Percentiles rank a stretch among this genome's conserved stretches.
phyloP scores from a whole-genome alignment of 345 rosid genomes.

The Ceriops decandra region DNA sequence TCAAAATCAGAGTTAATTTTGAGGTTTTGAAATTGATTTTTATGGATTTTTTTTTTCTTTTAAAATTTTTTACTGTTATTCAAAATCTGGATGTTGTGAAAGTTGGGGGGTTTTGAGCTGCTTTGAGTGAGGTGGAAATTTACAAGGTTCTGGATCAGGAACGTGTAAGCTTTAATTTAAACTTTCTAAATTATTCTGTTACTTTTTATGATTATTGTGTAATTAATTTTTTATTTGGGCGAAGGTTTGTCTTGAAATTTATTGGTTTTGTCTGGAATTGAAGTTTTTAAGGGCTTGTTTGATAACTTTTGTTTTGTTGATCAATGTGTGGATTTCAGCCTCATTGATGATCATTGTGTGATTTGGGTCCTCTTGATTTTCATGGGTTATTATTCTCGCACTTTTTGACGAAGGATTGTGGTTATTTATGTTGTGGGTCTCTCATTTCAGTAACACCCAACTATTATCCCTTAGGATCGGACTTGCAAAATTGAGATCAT shows the following conservation, averaged over 20 bases:
- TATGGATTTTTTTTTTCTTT: neutral
- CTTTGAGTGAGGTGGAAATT: constrained; percentile 15
- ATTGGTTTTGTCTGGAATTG: neutral
- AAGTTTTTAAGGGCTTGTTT: neutral
- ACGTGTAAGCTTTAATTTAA: constrained; percentile 17
- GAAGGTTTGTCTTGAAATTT: neutral
- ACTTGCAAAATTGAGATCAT: neutral
- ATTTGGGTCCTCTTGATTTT: neutral
- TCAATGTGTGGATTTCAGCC: neutral
- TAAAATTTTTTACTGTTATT: neutral
- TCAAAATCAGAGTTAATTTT: neutral
- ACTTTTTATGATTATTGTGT: neutral
- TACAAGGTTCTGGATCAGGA: constrained; percentile 14
- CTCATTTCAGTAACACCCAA: neutral
- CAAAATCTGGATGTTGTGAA: constrained; percentile 1
- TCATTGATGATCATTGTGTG: neutral
- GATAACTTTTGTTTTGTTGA: neutral
- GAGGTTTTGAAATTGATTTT: neutral
- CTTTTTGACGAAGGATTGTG: neutral
- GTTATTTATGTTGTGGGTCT: neutral
- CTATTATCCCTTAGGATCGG: neutral
- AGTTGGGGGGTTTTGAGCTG: constrained; percentile 16
- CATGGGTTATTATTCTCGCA: neutral
- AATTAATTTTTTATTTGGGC: too few relatives aligned
- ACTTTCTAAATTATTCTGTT: neutral